Conservation (phyloP, 2,329 filamentous ascomycete genomes). For the Diaporthe sp. region DNA sequence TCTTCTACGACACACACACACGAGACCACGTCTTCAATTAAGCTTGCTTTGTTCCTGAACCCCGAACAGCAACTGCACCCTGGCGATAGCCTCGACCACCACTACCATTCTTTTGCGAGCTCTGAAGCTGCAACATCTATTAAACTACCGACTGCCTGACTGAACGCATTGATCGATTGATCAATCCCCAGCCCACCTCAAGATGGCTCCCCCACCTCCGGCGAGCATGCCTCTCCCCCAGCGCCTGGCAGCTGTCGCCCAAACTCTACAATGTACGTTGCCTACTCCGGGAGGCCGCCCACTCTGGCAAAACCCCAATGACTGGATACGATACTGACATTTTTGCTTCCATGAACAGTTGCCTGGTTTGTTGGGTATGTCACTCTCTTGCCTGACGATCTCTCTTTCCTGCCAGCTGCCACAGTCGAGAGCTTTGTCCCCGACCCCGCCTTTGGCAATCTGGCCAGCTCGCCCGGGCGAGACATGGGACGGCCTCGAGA, state of each 20-base stretch:
- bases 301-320: slow-evolving; percentile 20
- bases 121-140: slow-evolving; percentile 3
- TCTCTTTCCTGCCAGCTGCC: slow-evolving; percentile 36
- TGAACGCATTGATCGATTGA: neutral
- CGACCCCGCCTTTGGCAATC: neutral
- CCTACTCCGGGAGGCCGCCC: slow-evolving; percentile 42
- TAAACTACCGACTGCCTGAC: neutral
- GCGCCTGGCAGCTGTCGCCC: slow-evolving; percentile 81
- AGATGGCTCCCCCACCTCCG: slow-evolving; percentile 81
- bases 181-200: slow-evolving; percentile 40
- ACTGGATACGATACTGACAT: slow-evolving; percentile 50
- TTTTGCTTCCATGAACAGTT: slow-evolving; percentile 59
- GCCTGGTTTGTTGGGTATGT: slow-evolving; percentile 87
- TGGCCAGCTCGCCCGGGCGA: neutral
- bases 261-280: slow-evolving; percentile 91
- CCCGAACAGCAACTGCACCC: neutral
- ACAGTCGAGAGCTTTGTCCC: slow-evolving; percentile 28
- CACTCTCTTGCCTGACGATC: slow-evolving; percentile 38
- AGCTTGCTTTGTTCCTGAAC: slow-evolving; percentile 26
- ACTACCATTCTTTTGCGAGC: neutral
- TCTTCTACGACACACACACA: slow-evolving; percentile 15
- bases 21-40: slow-evolving; percentile 23
- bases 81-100: slow-evolving; percentile 13
- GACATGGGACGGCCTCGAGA: neutral
- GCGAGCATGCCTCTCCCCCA: slow-evolving; percentile 78